Conservation (phyloP, 1,139 yeast species). For the Chernovozyma sophiae-reginae region DNA sequence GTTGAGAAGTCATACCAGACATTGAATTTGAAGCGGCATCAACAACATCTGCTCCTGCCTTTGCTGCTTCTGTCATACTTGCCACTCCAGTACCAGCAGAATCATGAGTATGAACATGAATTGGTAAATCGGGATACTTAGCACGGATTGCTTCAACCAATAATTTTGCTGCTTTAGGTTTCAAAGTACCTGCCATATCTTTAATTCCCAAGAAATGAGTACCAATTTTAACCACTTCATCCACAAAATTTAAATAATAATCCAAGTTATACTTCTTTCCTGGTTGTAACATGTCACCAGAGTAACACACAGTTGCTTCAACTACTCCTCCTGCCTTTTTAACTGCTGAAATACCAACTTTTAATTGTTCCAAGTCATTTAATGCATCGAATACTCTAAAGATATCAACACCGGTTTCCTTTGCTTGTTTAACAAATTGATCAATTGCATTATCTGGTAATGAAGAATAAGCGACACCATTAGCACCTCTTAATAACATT, state of each 20-base stretch:
- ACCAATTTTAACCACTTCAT: constrained; percentile 85
- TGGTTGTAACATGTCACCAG: constrained; percentile 96
- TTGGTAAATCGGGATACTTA: constrained; percentile 88
- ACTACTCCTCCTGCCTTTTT: constrained; percentile 98
- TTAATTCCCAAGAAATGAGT: constrained; percentile 96
- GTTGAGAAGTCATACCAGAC: constrained; percentile 99
- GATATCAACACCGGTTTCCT: constrained; percentile 93
- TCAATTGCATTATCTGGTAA: constrained; percentile 98
- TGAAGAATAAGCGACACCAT: constrained; percentile 97
- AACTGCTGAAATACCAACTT: constrained; percentile 97
- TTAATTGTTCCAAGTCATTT: constrained; percentile 92
- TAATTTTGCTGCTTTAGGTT: constrained; percentile 86
- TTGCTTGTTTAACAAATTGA: constrained; percentile 91
- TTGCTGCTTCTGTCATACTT: constrained; percentile 89
- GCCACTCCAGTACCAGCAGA: constrained; percentile 99
- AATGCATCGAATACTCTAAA: constrained; percentile 97
- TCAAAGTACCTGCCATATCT: constrained; percentile 99
- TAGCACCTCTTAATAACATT: constrained; percentile 98
- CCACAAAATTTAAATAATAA: constrained; percentile 80
- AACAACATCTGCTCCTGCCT: constrained; percentile 96
- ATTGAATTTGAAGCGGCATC: constrained; percentile 96
- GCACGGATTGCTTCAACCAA: constrained; percentile 78
- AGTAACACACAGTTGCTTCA: constrained; percentile 96
- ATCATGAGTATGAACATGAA: constrained; percentile 98
- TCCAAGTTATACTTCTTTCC: constrained; percentile 94